phyloP scores from a whole-genome alignment of 2,329 filamentous ascomycete species.

The Sporothrix brasiliensis region DNA sequence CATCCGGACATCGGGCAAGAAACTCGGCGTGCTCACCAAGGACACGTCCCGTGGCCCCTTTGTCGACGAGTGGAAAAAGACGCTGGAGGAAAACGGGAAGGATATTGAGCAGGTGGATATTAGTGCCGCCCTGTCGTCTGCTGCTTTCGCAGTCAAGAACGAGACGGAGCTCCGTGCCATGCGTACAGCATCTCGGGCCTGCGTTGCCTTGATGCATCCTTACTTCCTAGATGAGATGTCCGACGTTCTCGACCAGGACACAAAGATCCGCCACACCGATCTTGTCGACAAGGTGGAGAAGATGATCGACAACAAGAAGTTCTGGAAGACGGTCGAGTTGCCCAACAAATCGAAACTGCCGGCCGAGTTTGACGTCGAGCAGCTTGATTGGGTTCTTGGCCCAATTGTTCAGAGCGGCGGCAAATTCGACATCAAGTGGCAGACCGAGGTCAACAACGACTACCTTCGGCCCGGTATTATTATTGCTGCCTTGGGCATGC shows the following conservation, averaged over 20 bases:
- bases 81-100: constrained; percentile 75
- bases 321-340: constrained; percentile 79
- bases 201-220: constrained; percentile 89
- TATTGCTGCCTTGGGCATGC: constrained; percentile 84
- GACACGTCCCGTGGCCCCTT: constrained; percentile 86
- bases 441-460: constrained; percentile 76
- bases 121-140: constrained; percentile 74
- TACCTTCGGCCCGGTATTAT: constrained; percentile 90
- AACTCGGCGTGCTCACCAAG: constrained; percentile 84
- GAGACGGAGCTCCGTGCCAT: constrained; percentile 92
- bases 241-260: constrained; percentile 90
- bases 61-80: constrained; percentile 92
- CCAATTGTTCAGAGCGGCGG: constrained; percentile 94
- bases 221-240: constrained; percentile 99
- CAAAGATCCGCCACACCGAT: constrained; percentile 89
- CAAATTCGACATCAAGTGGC: constrained; percentile 87
- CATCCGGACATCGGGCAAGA: constrained; percentile 88
- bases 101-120: constrained; percentile 90
- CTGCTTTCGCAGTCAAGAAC: constrained; percentile 90
- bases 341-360: constrained; percentile 75
- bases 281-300: constrained; percentile 85
- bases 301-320: constrained; percentile 91
- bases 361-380: constrained; percentile 79
- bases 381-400: constrained; percentile 92
- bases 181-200: constrained; percentile 90